Conservation (phyloP, 2,329 filamentous ascomycete species). For the Trichoderma simmonsii region DNA sequence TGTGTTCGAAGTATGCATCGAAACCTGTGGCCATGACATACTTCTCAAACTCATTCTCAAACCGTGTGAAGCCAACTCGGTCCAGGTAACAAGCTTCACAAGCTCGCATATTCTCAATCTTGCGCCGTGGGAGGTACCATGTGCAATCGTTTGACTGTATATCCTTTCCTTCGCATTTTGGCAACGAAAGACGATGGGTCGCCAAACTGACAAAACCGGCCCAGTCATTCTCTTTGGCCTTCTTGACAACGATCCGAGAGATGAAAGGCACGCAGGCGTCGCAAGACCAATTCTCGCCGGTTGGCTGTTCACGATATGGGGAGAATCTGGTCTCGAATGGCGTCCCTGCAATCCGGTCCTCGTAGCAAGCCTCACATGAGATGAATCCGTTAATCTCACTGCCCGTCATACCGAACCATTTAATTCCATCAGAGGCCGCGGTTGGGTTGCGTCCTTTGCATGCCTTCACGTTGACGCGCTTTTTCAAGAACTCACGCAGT, state of each 20-base stretch:
- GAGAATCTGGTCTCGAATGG: constrained; percentile 33
- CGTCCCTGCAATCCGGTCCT: constrained; percentile 31
- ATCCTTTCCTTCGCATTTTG: constrained; percentile 30
- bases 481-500: constrained; percentile 30
- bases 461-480: constrained; percentile 25
- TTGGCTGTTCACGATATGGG: constrained; percentile 25
- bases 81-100: constrained; percentile 38
- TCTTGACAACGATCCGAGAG: constrained; percentile 20
- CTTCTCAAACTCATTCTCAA: constrained; percentile 29
- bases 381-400: constrained; percentile 33
- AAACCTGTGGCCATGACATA: constrained; percentile 23
- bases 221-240: constrained; percentile 30
- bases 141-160: constrained; percentile 23
- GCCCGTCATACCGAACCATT: constrained; percentile 32
- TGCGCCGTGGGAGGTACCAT: constrained; percentile 29
- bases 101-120: constrained; percentile 27
- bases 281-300: constrained; percentile 33
- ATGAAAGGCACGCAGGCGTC: constrained; percentile 31
- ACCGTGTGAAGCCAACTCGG: constrained; percentile 29
- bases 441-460: constrained; percentile 30
- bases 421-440: constrained; percentile 26
- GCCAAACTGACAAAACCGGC: constrained; percentile 27
- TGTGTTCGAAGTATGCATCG: constrained; percentile 24
- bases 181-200: constrained; percentile 25
- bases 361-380: constrained; percentile 39